A percentile compares a stretch with the other conserved stretches of the same genome.
Conservation (phyloP, 176 grass and related monocot genomes). For the Oryza coarctata region DNA sequence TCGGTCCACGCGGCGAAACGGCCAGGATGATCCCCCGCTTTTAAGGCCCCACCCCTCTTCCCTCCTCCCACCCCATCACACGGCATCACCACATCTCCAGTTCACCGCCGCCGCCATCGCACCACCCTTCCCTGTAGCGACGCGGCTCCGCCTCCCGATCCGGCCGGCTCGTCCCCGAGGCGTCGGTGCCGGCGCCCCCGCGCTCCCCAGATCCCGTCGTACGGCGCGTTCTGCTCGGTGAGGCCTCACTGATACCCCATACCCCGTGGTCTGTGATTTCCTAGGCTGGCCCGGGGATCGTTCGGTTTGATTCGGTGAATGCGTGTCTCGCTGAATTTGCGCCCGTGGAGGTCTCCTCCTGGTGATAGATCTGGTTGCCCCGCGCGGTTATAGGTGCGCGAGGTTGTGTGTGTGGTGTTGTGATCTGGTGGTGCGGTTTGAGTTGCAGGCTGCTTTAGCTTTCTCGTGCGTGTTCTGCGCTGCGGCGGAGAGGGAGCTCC, state of each 20-base stretch:
- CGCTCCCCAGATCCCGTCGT: not conserved
- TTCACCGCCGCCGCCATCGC: not conserved
- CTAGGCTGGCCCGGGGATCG: too few relatives aligned
- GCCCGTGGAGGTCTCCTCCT: not conserved
- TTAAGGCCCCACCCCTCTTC: not conserved
- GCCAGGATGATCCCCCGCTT: not conserved
- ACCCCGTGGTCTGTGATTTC: too few relatives aligned
- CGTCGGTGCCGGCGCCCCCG: not conserved
- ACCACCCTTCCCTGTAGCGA: too few relatives aligned
- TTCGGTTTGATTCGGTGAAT: not conserved
- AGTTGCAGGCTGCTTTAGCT: not conserved
- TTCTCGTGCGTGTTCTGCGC: not conserved
- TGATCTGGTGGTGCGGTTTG: not conserved
- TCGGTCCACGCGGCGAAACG: conserved; percentile 26
- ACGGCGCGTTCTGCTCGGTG: conserved; percentile 7
- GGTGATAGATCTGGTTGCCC: not conserved
- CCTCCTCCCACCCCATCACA: not conserved
- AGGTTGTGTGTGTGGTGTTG: not conserved
- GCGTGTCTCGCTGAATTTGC: not conserved
- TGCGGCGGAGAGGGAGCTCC: not conserved
- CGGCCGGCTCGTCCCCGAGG: not conserved
- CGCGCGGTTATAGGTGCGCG: not conserved
- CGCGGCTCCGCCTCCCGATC: not conserved
- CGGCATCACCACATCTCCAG: not conserved
- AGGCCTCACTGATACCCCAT: not conserved